phyloP scores from a whole-genome alignment of 2,329 filamentous ascomycete species.

The Talaromyces sp. region DNA sequence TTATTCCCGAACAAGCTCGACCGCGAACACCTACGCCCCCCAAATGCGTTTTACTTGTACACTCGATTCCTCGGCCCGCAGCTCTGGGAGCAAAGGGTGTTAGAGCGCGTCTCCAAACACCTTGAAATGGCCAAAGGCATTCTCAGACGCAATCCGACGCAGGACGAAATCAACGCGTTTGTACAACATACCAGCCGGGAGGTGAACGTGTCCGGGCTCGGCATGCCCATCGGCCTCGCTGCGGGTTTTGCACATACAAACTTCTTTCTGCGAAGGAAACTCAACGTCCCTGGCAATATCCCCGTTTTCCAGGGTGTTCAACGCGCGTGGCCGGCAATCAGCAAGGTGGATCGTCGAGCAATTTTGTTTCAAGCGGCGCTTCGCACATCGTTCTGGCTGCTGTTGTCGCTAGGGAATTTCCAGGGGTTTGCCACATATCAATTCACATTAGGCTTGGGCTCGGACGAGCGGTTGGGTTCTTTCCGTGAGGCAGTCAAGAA shows the following conservation, averaged over 20 bases:
- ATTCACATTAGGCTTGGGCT: background rate
- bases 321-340: background rate
- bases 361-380: background rate
- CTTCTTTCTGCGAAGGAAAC: background rate
- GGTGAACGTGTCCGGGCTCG: conserved; percentile 1
- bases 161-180: conserved; percentile 7
- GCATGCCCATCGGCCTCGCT: conserved; percentile 1
- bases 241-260: conserved; percentile 4
- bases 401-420: conserved; percentile 4
- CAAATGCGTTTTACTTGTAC: conserved; percentile 5
- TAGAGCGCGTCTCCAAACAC: conserved; percentile 1
- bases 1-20: conserved; percentile 7
- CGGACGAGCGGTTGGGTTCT: background rate
- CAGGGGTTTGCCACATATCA: background rate
- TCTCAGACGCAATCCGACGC: conserved; percentile 5
- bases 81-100: conserved; percentile 6
- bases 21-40: conserved; percentile 5
- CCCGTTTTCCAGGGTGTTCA: background rate
- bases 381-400: conserved; percentile 3
- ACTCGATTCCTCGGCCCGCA: background rate
- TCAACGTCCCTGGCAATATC: background rate
- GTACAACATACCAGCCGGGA: conserved; percentile 9
- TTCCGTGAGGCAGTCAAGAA: conserved; percentile 4
- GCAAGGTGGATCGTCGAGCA: background rate
- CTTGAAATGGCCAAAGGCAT: conserved; percentile 1